Percentiles rank a stretch among this genome's conserved stretches.
phyloP scores from a whole-genome alignment of 257 asterid species.

The Linderniella brevidens region DNA sequence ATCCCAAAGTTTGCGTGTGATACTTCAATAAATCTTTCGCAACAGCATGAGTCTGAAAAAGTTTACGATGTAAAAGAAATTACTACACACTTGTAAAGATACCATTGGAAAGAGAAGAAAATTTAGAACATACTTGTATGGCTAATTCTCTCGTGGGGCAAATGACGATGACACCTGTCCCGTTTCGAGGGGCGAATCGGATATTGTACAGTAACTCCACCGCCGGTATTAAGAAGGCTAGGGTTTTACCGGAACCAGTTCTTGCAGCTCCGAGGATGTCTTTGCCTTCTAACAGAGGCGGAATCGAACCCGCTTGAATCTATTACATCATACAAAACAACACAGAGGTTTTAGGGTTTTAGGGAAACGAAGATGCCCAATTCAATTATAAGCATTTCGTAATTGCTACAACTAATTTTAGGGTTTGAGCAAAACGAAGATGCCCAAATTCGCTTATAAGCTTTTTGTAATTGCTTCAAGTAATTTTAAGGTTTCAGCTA shows the following conservation, averaged over 20 bases:
- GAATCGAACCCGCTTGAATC: slow-evolving; percentile 92
- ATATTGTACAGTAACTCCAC: slow-evolving; percentile 51
- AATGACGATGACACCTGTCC: slow-evolving; percentile 78
- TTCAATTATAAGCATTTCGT: no score
- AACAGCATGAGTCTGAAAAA: slow-evolving; percentile 72
- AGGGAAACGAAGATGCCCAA: neutral
- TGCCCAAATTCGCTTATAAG: no score
- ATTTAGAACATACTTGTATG: slow-evolving; percentile 37
- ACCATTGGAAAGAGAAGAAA: slow-evolving; percentile 3
- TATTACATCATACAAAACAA: slow-evolving; percentile 15
- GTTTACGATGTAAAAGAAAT: neutral
- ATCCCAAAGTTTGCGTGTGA: slow-evolving; percentile 80
- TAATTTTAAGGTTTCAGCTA: no score
- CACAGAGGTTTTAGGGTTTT: neutral
- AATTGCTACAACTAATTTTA: no score
- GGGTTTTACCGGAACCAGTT: slow-evolving; percentile 97
- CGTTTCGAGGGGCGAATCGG: slow-evolving; percentile 58
- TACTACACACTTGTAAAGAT: neutral
- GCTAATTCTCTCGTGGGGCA: slow-evolving; percentile 99
- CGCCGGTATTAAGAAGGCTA: slow-evolving; percentile 82
- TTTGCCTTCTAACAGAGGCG: slow-evolving; percentile 72
- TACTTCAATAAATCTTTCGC: slow-evolving; percentile 74
- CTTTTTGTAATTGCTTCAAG: no score
- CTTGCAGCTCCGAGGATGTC: slow-evolving; percentile 98
- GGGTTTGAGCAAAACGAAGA: no score